phyloP scores from a whole-genome alignment of 1,284 basidiomycete genomes.

The Pseudozyma sp. region DNA sequence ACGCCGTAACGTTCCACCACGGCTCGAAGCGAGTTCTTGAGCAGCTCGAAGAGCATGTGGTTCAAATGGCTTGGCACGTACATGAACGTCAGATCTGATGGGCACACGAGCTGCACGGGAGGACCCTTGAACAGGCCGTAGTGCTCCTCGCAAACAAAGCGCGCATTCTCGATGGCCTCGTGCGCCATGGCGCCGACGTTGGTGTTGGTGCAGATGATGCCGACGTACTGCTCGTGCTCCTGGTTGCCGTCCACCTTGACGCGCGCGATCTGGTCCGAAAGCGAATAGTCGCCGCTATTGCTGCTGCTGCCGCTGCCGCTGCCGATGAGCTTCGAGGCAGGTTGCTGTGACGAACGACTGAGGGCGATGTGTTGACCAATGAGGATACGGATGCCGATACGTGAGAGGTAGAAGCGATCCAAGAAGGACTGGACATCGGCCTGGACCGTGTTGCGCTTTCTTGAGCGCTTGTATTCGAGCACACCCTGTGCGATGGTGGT shows the following conservation, averaged over 20 bases:
- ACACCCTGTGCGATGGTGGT: constrained; percentile 88
- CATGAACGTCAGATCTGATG: constrained; percentile 85
- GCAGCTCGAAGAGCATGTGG: constrained; percentile 97
- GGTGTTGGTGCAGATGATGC: constrained; percentile 96
- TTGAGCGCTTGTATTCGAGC: constrained; percentile 74
- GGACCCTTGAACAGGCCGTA: constrained; percentile 89
- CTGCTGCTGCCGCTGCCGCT: constrained; percentile 23
- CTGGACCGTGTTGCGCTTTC: constrained; percentile 73
- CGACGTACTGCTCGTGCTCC: constrained; percentile 80
- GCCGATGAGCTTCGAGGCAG: constrained; percentile 35
- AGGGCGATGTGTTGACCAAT: constrained; percentile 69
- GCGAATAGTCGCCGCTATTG: constrained; percentile 32
- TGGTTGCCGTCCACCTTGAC: constrained; percentile 48
- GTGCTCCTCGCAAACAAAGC: constrained; percentile 98
- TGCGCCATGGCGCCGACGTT: constrained; percentile 72
- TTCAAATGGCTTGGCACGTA: constrained; percentile 90
- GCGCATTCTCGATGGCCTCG: constrained; percentile 98
- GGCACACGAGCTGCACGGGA: constrained; percentile 95
- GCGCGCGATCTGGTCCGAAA: constrained; percentile 34
- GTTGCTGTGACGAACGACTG: constrained; percentile 52
- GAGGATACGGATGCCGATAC: constrained; percentile 76
- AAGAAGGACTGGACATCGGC: constrained; percentile 93
- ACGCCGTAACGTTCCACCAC: constrained; percentile 92
- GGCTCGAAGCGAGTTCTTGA: constrained; percentile 97
- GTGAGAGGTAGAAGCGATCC: constrained; percentile 95